These are phyloP conservation scores for Alternaria sp. DNA, from an alignment of 2,329 filamentous ascomycete species.

Conservation along the genomic window DNA sequence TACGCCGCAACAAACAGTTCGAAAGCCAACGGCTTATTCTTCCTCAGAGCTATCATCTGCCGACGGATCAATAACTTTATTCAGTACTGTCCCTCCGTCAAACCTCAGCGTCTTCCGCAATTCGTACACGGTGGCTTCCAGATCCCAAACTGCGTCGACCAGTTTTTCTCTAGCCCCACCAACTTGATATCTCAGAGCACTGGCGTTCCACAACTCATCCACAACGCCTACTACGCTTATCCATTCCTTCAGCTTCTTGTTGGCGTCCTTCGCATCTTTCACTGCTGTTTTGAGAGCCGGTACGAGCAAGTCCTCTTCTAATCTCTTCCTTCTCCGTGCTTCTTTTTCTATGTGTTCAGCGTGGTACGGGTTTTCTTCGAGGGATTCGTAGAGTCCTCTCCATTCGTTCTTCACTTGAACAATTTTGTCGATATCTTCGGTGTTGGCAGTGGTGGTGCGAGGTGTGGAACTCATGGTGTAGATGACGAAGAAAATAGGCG, in stretches of 20 bases:
- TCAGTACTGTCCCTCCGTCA: background rate
- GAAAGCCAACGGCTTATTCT: background rate
- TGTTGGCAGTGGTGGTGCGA: background rate
- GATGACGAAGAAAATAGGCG: background rate
- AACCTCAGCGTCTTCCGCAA: background rate
- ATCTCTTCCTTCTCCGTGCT: background rate
- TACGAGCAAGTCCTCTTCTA: background rate
- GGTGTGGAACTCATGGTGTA: background rate
- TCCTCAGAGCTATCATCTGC: background rate
- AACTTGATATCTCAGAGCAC: background rate
- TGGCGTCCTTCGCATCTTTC: background rate
- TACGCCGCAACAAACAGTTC: background rate
- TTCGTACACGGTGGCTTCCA: background rate
- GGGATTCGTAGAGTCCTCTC: background rate
- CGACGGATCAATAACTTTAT: background rate
- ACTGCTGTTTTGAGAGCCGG: background rate
- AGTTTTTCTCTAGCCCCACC: background rate
- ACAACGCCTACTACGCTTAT: background rate
- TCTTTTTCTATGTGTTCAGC: background rate
- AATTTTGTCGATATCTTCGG: background rate
- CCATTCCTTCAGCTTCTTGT: background rate
- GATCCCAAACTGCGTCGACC: background rate
- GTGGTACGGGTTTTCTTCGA: background rate
- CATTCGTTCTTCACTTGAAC: background rate
- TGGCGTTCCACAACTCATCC: background rate